phyloP scores from a whole-genome alignment of 2,329 filamentous ascomycete genomes.

The Alternaria metachromatica region DNA sequence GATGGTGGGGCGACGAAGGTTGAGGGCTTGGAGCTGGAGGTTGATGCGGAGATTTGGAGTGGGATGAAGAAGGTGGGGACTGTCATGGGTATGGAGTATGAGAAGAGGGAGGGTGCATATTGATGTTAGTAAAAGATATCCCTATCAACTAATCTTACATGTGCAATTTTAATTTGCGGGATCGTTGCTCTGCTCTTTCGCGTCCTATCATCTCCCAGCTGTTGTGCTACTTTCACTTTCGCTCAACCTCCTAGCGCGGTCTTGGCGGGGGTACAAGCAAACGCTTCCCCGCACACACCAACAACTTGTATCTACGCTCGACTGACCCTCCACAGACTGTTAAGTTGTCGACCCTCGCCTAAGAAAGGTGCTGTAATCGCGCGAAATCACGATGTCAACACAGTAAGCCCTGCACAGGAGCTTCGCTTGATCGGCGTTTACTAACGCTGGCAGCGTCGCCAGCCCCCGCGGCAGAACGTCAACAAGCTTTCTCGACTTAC shows the following conservation, averaged over 20 bases:
- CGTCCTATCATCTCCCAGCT: background rate
- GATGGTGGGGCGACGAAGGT: conserved; percentile 64
- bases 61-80: conserved; percentile 56
- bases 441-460: background rate
- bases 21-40: conserved; percentile 59
- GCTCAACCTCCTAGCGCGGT: background rate
- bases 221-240: background rate
- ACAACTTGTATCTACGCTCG: too few relatives aligned
- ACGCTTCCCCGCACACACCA: background rate
- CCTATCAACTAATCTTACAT: too few relatives aligned
- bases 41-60: conserved; percentile 60
- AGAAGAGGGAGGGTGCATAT: conserved; percentile 59
- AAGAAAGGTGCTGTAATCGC: background rate
- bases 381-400: background rate
- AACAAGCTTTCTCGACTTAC: background rate
- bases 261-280: background rate
- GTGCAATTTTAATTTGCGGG: too few relatives aligned
- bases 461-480: background rate
- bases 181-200: too few relatives aligned
- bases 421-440: background rate
- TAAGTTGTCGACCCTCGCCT: too few relatives aligned
- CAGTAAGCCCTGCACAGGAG: background rate
- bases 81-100: conserved; percentile 57
- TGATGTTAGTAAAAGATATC: conserved; percentile 29
- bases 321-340: too few relatives aligned